Base-by-base conservation (phyloP, 371 early-diverging fungal genomes). In the Mucor racemosus region DNA sequence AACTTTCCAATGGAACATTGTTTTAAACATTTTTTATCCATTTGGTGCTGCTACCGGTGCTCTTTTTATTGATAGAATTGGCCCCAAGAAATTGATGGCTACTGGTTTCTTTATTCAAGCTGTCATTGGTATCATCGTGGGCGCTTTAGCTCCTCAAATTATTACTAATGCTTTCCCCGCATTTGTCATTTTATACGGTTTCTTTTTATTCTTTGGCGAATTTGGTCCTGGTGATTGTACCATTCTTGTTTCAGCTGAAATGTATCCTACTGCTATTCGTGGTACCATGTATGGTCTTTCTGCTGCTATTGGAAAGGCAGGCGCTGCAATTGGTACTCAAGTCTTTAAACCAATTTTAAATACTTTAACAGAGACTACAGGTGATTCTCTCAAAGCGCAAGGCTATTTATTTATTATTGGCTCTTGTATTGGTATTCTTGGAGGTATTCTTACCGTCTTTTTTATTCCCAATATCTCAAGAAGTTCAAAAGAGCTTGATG, bases 201-300 rank as follows among this genome's bases (percentile, higher is more conserved):
- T 86, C 59, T 87, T 85, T 58, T 76, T 87, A 67, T 74, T 77
- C 61, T 76, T 81, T 61, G 84, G 84, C 53, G 84, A 87, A 67
- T 82, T 85, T 60, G 88, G 88, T 58, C 86, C 86, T 44, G 88
- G 88, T 62, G 80, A 82, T 40, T 80, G 80, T 69, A 76, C 81
- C 15, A 79, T 80, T 40, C 72, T 82, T 38, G 78, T 83, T 56
- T 76, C 85, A 13, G 78, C 81, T 33, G 85, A 86, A 76, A 73
- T 81, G 46, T 86, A 81, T 69, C 85, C 85, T 14, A 86, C 86
- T n/a, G 84, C 85, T 19, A 78, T 86, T 46, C 82, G 86, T 57
- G 86, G 86, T n/a, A 82, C 82, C 26, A 78, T 81, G 69, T 85
- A 81, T 59, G 85, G 86, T 36, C 74, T 85, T 60, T 80, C 82